Evolutionary conservation across 352 stramenopile species (phyloP), one percentile per base, ranked within the genome.

Genomic region (Pythium monospermum): DNA sequence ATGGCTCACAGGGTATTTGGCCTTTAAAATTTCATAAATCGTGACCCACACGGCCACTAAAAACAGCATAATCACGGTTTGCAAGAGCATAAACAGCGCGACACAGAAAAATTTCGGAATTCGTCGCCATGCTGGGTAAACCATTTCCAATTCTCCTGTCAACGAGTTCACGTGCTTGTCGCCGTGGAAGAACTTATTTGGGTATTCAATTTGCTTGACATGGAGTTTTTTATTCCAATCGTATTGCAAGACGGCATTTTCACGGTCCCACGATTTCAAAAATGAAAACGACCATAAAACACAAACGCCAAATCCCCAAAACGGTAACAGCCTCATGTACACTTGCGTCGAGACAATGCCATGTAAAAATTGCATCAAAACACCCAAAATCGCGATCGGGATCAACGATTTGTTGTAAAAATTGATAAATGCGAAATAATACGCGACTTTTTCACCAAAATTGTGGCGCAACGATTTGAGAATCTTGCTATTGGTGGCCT

Each of bases 21-120:
- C 84, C 54, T 95, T 95, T 25, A 94, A 64, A 47, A 92, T 83
- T 49, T 94, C 84, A 61, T 90, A 94, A 53, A 92, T 87, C 0
- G 82, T 95, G 13, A 95, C 71, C 84, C 84, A 95, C 7, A 84
- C 64, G 0, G 82, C 84, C n/a, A 95, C 77, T 4, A 95, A 66
- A 19, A 93, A 52, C 22, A 95, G 59, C 84, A 95, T 95, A 57
- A 95, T 93, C 36, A 76, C 61, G 38, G 72, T 91, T 42, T 95
- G 84, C 12, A 75, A 57, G 28, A 95, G 41, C 78, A 95, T 87
- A 51, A 93, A 95, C 19, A 95, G 47, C 7, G 73, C 59, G 15
- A 89, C 80, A 32, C 74, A 86, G 28, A 88, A 69, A 25, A 85
- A 86, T 53, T 90, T 93, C 2, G 80, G 80, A 2, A 87, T 16